These are phyloP conservation scores for Cryphonectria nitschkei DNA, from an alignment of 2,329 filamentous ascomycete species.

Conservation along the genomic window DNA sequence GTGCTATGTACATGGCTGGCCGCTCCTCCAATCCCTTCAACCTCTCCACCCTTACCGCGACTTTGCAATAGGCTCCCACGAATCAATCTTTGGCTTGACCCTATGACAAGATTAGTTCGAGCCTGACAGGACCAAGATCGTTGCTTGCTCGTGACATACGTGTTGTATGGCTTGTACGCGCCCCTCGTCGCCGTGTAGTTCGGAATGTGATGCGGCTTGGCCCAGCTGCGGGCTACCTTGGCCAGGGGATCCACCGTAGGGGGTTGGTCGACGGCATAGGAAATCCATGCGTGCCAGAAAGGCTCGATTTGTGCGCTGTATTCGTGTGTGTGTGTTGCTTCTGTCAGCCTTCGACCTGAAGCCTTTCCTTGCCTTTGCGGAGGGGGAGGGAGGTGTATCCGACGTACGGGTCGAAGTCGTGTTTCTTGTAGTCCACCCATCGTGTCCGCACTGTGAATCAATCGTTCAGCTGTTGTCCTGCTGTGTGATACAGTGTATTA, in stretches of 20 bases:
- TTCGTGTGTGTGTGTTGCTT: constrained; percentile 27
- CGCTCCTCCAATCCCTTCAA: background rate
- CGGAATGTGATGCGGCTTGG: constrained; percentile 70
- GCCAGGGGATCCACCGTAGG: constrained; percentile 77
- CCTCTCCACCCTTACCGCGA: constrained; percentile 19
- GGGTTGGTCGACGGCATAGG: constrained; percentile 87
- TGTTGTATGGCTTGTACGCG: constrained; percentile 92
- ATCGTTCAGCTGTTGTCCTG: background rate
- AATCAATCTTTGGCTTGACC: constrained; percentile 41
- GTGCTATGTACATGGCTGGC: constrained; percentile 29
- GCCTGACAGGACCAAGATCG: background rate
- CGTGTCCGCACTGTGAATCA: constrained; percentile 75
- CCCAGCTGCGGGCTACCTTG: constrained; percentile 73
- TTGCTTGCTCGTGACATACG: constrained; percentile 63
- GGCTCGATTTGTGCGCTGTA: constrained; percentile 82
- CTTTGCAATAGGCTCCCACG: constrained; percentile 39
- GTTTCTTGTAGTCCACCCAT: constrained; percentile 96
- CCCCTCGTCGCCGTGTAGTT: constrained; percentile 76
- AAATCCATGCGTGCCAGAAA: constrained; percentile 98
- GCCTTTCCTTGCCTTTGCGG: background rate
- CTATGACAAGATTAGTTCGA: background rate
- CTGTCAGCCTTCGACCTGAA: background rate
- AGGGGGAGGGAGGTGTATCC: constrained; percentile 28
- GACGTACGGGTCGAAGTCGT: constrained; percentile 77
- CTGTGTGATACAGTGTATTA: background rate